A percentile compares a stretch with the other conserved stretches of the same genome.
Conservation (phyloP, 1,284 basidiomycete species). For the Cystobasidiaceae sp. region DNA sequence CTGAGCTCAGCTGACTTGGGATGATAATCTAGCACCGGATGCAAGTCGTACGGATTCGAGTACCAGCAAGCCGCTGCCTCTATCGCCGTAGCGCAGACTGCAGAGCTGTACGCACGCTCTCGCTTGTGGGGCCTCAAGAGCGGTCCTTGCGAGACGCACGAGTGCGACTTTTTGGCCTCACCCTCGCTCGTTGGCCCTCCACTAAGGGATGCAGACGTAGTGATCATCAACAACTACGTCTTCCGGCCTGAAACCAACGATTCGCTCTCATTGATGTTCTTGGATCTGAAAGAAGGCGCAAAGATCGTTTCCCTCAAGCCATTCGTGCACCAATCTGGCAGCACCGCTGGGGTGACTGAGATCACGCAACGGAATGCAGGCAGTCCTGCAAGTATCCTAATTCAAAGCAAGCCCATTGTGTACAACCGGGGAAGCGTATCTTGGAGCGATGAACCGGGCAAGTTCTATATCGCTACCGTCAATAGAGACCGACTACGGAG, state of each 20-base stretch:
- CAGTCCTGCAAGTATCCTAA: slow-evolving; percentile 37
- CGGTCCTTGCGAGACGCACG: slow-evolving; percentile 49
- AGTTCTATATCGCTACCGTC: slow-evolving; percentile 36
- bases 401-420: slow-evolving; percentile 28
- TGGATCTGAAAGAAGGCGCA: slow-evolving; percentile 54
- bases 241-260: slow-evolving; percentile 54
- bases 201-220: slow-evolving; percentile 31
- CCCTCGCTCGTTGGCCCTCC: slow-evolving; percentile 13
- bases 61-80: slow-evolving; percentile 51
- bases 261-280: slow-evolving; percentile 53
- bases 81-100: slow-evolving; percentile 51
- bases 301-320: slow-evolving; percentile 54
- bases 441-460: slow-evolving; percentile 41
- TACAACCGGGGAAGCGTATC: slow-evolving; percentile 37
- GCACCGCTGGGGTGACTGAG: not conserved
- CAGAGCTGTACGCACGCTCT: slow-evolving; percentile 51
- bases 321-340: slow-evolving; percentile 46
- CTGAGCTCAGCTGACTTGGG: not conserved
- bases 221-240: slow-evolving; percentile 55
- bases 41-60: slow-evolving; percentile 52
- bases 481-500: slow-evolving; percentile 32
- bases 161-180: slow-evolving; percentile 51
- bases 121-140: slow-evolving; percentile 52
- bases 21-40: slow-evolving; percentile 47
- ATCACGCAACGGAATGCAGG: slow-evolving; percentile 33